Percentiles rank a stretch among this genome's conserved stretches.
phyloP scores from a whole-genome alignment of 73 alveolate species.

The Paramecium sexaurelia region DNA sequence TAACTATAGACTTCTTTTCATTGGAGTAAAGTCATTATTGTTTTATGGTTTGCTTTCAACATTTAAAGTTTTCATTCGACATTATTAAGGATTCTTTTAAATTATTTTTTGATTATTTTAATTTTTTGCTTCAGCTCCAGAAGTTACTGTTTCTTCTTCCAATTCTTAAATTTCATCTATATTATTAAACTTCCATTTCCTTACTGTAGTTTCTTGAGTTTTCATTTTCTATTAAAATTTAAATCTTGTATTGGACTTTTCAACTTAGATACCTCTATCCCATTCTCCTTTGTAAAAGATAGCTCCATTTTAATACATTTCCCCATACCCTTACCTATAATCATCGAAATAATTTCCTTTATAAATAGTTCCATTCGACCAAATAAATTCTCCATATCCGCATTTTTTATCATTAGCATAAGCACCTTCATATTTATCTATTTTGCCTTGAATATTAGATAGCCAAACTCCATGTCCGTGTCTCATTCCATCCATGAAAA shows the following conservation, averaged over 20 bases:
- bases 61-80: neutral
- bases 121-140: neutral
- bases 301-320: slow-evolving; percentile 53
- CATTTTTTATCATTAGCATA: slow-evolving; percentile 77
- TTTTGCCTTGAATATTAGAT: neutral
- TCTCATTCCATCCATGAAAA: slow-evolving; percentile 74
- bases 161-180: neutral
- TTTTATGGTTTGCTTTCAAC: neutral
- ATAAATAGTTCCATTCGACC: slow-evolving; percentile 79
- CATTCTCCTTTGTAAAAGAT: slow-evolving; percentile 33
- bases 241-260: neutral
- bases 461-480: slow-evolving; percentile 80
- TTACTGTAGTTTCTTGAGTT: neutral
- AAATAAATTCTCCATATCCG: slow-evolving; percentile 84
- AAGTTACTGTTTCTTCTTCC: neutral
- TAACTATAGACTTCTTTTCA: neutral
- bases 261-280: neutral
- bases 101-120: neutral
- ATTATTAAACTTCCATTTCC: neutral
- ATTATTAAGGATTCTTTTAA: neutral
- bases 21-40: neutral
- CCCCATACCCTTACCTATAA: slow-evolving; percentile 75
- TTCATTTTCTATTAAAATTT: neutral
- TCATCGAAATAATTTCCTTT: slow-evolving; percentile 77
- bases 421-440: slow-evolving; percentile 72